phyloP scores from a whole-genome alignment of 2,329 filamentous ascomycete species.

The Lizonia empirigonia region DNA sequence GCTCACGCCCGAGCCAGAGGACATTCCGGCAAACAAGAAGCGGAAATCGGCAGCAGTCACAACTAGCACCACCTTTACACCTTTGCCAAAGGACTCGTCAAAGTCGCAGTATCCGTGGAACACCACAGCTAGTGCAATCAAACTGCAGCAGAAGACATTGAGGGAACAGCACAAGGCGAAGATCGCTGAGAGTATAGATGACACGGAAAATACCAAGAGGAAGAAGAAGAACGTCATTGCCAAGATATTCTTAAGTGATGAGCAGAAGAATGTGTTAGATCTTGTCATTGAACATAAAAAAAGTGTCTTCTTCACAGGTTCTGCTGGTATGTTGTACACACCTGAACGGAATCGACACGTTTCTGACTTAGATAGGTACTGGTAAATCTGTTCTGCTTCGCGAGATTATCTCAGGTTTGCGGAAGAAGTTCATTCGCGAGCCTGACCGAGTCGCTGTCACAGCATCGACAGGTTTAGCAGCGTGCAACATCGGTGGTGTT shows the following conservation, averaged over 20 bases:
- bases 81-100: constrained; percentile 47
- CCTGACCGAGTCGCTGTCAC: constrained; percentile 89
- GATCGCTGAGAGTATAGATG: constrained; percentile 45
- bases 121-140: constrained; percentile 72
- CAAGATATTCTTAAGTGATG: constrained; percentile 77
- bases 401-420: constrained; percentile 82
- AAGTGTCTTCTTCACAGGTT: constrained; percentile 98
- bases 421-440: constrained; percentile 75
- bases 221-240: constrained; percentile 54
- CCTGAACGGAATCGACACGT: neutral
- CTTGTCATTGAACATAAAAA: constrained; percentile 79
- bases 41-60: constrained; percentile 41
- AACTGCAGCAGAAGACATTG: constrained; percentile 77
- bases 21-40: constrained; percentile 34
- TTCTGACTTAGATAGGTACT: constrained; percentile 59
- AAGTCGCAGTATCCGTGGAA: constrained; percentile 66
- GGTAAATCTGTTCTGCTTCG: constrained; percentile 96
- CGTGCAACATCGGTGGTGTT: constrained; percentile 94
- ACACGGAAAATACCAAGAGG: constrained; percentile 53
- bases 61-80: constrained; percentile 49
- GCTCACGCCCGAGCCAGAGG: constrained; percentile 27
- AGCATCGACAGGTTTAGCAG: constrained; percentile 92
- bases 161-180: constrained; percentile 63
- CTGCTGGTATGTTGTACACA: constrained; percentile 64
- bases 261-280: constrained; percentile 83